Evolutionary conservation across 495 filamentous ascomycete species (phyloP).

Genomic region (Trichocladium antarcticum): DNA sequence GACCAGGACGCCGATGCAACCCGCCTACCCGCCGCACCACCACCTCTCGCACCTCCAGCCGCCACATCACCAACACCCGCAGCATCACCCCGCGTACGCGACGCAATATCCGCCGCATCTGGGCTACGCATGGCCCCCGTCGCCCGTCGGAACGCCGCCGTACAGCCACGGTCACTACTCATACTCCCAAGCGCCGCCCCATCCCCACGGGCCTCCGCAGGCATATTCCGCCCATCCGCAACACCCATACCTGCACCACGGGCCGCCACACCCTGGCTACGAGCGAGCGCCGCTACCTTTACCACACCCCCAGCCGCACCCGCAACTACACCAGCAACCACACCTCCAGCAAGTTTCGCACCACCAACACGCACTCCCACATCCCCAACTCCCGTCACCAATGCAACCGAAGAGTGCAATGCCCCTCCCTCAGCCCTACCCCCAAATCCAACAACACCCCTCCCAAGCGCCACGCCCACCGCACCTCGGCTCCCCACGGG

Average conservation of each 20-base stretch:
- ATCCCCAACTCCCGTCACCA: slow-evolving; percentile 1
- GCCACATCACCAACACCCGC: slow-evolving; percentile 29
- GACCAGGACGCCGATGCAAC: slow-evolving; percentile 39
- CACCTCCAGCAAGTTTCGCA: too few relatives aligned
- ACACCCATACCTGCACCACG: slow-evolving; percentile 2
- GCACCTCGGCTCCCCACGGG: slow-evolving; percentile 26
- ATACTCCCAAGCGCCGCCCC: slow-evolving; percentile 6
- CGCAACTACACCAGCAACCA: slow-evolving; percentile 7
- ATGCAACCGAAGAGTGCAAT: slow-evolving; percentile 1
- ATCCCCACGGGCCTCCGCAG: not conserved
- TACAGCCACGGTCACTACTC: slow-evolving; percentile 25
- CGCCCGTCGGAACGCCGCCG: slow-evolving; percentile 39
- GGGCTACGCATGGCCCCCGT: slow-evolving; percentile 56
- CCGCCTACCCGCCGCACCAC: slow-evolving; percentile 23
- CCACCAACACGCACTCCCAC: too few relatives aligned
- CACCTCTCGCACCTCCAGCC: slow-evolving; percentile 23
- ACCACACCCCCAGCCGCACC: slow-evolving; percentile 5
- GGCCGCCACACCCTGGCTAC: not conserved
- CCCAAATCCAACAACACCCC: slow-evolving; percentile 19
- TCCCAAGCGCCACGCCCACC: slow-evolving; percentile 12
- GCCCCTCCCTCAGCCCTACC: slow-evolving; percentile 14
- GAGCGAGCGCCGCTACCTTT: slow-evolving; percentile 8
- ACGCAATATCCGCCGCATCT: slow-evolving; percentile 31
- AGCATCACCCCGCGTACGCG: slow-evolving; percentile 37
- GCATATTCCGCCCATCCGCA: not conserved